Conservation (phyloP, 169 alveolate species). For the Plasmodium relictum region DNA sequence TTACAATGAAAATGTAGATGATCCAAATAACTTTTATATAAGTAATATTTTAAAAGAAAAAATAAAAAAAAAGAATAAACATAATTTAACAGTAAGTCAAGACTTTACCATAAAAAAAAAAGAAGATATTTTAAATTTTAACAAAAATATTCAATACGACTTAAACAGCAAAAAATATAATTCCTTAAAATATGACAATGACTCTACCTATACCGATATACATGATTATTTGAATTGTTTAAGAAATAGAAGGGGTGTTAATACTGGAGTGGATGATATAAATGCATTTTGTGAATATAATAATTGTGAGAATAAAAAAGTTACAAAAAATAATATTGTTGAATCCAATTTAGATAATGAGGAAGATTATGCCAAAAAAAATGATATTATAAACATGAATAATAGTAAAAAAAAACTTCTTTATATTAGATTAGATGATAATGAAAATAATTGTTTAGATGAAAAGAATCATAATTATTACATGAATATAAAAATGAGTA, state of each 20-base stretch:
- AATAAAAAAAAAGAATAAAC: neutral
- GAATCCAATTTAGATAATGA: neutral
- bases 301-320: neutral
- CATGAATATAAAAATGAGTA: neutral
- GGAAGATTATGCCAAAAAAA: neutral
- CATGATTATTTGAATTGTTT: no score
- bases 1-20: neutral
- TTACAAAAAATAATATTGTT: neutral
- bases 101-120: no score
- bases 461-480: conserved; percentile 2
- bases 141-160: no score
- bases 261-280: neutral
- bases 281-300: neutral
- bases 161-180: no score
- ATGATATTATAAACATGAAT: neutral
- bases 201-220: no score
- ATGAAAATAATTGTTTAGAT: neutral
- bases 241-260: no score
- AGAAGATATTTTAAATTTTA: no score
- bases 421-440: neutral
- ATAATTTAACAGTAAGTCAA: neutral
- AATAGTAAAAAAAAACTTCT: neutral
- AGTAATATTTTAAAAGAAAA: neutral
- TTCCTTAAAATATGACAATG: no score
- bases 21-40: neutral